Percentiles rank a stretch among this genome's conserved stretches.
These are phyloP conservation scores for Hyphodiscus hymeniophilus DNA, from an alignment of 495 filamentous ascomycete genomes.

Conservation along the genomic window DNA sequence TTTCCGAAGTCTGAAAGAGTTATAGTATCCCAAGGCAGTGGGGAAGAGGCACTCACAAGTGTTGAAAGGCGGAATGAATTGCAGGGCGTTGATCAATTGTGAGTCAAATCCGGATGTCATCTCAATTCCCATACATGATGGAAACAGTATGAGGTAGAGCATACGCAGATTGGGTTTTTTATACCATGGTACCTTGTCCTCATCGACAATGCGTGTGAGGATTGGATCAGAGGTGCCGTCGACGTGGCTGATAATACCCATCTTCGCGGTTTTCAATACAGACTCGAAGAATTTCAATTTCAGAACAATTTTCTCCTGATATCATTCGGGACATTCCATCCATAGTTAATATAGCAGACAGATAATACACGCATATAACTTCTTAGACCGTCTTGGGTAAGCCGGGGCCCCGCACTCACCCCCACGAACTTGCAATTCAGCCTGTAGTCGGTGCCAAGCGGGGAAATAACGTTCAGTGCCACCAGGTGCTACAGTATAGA, in stretches of 20 bases:
- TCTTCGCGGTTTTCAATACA: too few species aligned
- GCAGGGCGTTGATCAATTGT: conserved; percentile 62
- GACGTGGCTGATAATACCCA: conserved; percentile 5
- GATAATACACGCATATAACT: too few species aligned
- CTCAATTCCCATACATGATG: conserved; percentile 61
- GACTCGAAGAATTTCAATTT: too few species aligned
- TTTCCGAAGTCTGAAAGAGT: neutral
- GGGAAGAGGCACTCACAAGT: conserved; percentile 32
- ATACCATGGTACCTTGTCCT: conserved; percentile 51
- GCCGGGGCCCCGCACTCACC: too few species aligned
- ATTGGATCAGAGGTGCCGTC: conserved; percentile 29
- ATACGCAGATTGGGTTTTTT: conserved; percentile 52
- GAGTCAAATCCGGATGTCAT: conserved; percentile 67
- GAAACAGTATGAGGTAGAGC: conserved; percentile 55
- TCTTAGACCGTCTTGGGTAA: too few species aligned
- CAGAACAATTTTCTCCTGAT: too few species aligned
- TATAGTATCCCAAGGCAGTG: neutral
- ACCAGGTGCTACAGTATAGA: too few species aligned
- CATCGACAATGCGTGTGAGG: conserved; percentile 45
- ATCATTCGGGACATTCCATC: too few species aligned
- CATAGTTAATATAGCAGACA: too few species aligned
- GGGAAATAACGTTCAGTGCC: too few species aligned
- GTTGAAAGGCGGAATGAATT: conserved; percentile 51
- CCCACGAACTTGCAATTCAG: too few species aligned
- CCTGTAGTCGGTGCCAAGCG: too few species aligned